These are phyloP conservation scores for Ogataea pignaliae DNA, from an alignment of 805 yeast species.

Conservation along the genomic window DNA sequence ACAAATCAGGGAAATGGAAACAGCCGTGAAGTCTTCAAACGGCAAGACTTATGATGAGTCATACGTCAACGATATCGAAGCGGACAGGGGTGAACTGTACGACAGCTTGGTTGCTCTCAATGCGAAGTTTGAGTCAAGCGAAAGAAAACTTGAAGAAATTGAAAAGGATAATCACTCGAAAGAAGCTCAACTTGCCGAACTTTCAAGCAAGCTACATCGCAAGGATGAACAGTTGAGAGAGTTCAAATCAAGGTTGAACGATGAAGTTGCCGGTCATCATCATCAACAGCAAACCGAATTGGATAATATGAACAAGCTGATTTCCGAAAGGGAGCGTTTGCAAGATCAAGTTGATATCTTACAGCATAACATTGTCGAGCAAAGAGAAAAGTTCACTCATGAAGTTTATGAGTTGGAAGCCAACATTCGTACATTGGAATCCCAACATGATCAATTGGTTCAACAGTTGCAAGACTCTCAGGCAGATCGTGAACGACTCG, in stretches of 20 bases:
- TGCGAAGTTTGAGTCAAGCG: constrained; percentile 10
- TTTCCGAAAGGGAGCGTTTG: neutral
- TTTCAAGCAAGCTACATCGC: constrained; percentile 1
- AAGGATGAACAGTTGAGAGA: neutral
- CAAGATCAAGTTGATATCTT: neutral
- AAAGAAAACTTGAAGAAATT: constrained; percentile 9
- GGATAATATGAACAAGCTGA: neutral
- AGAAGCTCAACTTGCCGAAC: neutral
- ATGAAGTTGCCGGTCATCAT: neutral
- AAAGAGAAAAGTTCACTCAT: constrained; percentile 4
- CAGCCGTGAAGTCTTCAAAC: constrained; percentile 3
- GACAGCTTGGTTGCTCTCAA: constrained; percentile 14
- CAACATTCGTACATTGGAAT: constrained; percentile 9
- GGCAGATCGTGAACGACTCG: constrained; percentile 30
- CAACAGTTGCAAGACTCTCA: constrained; percentile 35
- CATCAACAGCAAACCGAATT: no score
- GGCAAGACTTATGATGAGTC: constrained; percentile 12
- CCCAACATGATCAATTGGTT: constrained; percentile 29
- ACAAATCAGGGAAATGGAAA: constrained; percentile 1
- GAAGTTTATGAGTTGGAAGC: constrained; percentile 10
- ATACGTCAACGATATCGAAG: constrained; percentile 28
- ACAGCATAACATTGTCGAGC: neutral
- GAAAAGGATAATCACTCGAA: constrained; percentile 16
- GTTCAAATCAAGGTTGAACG: neutral
- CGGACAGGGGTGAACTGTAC: constrained; percentile 17